Evolutionary conservation across 2,329 filamentous ascomycete genomes (phyloP), one percentile per base, ranked within the genome.

Genomic region (Sporothrix inflata): DNA sequence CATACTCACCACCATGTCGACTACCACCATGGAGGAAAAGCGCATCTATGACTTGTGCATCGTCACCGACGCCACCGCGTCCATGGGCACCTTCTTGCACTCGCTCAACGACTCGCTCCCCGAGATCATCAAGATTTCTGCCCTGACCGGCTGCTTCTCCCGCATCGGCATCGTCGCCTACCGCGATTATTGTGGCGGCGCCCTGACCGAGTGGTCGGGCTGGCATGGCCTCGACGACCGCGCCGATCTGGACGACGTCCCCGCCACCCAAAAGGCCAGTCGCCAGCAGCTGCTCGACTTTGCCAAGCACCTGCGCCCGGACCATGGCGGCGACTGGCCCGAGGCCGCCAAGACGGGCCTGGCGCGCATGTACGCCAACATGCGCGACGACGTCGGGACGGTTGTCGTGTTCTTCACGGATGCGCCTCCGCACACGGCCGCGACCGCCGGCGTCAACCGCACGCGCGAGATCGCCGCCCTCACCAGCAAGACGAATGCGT

Each of bases 91-190:
- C 38, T 87, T 84, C 70, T 78, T 87, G 14, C 21, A 60, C 0
- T 81, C 85, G 2, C 81, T 87, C 21, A 82, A 81, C 73, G 77
- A 76, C 14, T 84, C 85, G 0, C 79, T 88, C 7, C 84, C 85
- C 1, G 84, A 86, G 73, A 84, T 87, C 74, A 83, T 88, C 72
- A 81, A 82, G 45, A 79, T 87, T 7, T 85, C 85, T 0, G 79
- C 81, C 0, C 79, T 86, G 0, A 87, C 85, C 0, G 81, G 79
- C 69, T 84, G 83, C 75, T 87, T 88, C 75, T 80, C 82, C 4
- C 82, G 84, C 1, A 84, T 87, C 70, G 85, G 85, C 7, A 79
- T 87, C 3, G 76, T 87, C 14, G 84, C 83, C 1, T 87, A 87
- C 74, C 82, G 85, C 6, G 85, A 87, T 77, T 86, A 86, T 75